These are phyloP conservation scores for Leucogyrophana mollusca DNA, from an alignment of 768 basidiomycete genomes.

Conservation along the genomic window DNA sequence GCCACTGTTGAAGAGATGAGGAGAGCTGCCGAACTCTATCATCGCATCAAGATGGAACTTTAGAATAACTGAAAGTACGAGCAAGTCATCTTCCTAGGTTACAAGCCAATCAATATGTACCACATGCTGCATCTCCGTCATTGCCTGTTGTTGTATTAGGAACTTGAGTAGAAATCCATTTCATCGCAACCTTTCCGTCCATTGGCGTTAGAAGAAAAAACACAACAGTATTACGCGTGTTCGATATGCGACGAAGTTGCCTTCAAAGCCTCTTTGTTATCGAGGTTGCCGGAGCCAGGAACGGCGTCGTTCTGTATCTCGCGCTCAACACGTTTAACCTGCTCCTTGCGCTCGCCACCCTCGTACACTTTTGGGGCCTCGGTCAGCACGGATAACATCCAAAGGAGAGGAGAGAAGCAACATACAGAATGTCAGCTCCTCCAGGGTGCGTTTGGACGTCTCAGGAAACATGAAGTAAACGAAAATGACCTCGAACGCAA, in stretches of 20 bases:
- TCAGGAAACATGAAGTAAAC: slow-evolving; percentile 66
- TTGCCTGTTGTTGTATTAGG: no score
- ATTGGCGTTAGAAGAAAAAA: no score
- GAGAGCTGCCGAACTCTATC: slow-evolving; percentile 36
- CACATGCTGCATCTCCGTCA: no score
- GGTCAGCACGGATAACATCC: neutral
- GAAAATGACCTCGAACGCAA: slow-evolving; percentile 52
- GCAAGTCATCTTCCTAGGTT: no score
- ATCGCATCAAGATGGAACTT: slow-evolving; percentile 35
- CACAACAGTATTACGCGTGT: neutral
- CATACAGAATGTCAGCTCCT: slow-evolving; percentile 61
- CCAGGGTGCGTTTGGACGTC: slow-evolving; percentile 50
- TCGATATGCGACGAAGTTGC: slow-evolving; percentile 17
- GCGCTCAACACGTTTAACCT: slow-evolving; percentile 40
- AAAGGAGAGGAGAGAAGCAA: slow-evolving; percentile 7
- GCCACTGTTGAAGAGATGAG: slow-evolving; percentile 38
- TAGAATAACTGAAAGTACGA: slow-evolving; percentile 4
- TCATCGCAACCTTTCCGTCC: no score
- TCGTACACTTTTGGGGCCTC: slow-evolving; percentile 37
- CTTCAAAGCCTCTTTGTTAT: slow-evolving; percentile 9
- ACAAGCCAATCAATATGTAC: no score
- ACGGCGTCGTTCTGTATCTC: slow-evolving; percentile 28
- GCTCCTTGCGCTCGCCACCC: slow-evolving; percentile 38
- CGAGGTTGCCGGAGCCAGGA: neutral
- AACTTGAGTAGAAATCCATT: no score